Evolutionary conservation across 495 filamentous ascomycete genomes (phyloP), one percentile per base, ranked within the genome.

Genomic region (Saxophila tyrrhenica): DNA sequence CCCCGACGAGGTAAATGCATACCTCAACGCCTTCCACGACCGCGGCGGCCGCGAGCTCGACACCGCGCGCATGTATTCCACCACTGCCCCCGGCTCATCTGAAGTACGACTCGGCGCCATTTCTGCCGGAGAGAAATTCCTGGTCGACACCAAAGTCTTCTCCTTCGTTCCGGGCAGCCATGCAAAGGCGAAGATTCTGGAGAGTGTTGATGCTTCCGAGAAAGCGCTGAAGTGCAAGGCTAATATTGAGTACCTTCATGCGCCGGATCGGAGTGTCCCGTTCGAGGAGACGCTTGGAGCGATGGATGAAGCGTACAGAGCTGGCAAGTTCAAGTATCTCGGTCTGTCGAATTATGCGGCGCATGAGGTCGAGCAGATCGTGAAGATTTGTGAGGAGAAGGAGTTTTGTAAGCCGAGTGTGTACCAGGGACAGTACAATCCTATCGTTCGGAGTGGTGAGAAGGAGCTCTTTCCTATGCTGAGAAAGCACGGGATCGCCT

Each of bases 391-490:
- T 29, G 50, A 54, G 16, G 45, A 55, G 19, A 66, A 77, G 23
- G 71, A 70, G 23, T 85, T 75, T 74, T 71, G 79, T 45, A 76
- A 75, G 38, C 81, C 81, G 0, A 75, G 70, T 13, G 79, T 80
- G 10, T 84, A 78, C 62, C 78, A 83, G 57, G 79, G 75, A 22
- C 71, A 80, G 58, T 84, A 83, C 63, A 79, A 83, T 65, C 73
- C 78, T 11, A 73, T 83, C 9, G 77, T 73, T 23, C 72, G 77
- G n/a, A 54, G 57, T 19, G 65, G 73, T 15, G 76, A 79, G 57
- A 58, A 63, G 8, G 72, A 75, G 50, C 64, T 78, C 32, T 61
- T 79, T 25, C 75, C 73, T 10, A 74, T 70, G 51, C 59, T 77
- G 15, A 61, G 75, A 19, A 52, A 76, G 25, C 75, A 78, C 56